Evolutionary conservation across 495 filamentous ascomycete genomes (phyloP).

Genomic region (Pseudomonodictys pantanalensis): DNA sequence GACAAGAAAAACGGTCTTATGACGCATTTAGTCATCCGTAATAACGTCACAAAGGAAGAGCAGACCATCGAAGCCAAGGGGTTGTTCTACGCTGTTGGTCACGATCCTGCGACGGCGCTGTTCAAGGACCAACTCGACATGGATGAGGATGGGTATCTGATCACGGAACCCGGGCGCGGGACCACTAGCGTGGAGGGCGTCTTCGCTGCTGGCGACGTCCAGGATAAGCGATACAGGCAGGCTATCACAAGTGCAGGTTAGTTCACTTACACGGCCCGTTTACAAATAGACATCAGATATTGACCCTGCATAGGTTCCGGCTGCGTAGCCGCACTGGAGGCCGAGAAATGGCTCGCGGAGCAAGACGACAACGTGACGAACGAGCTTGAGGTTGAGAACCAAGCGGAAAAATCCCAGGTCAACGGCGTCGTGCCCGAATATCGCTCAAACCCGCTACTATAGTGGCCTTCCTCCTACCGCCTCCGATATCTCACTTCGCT

Average conservation of each 20-base stretch:
- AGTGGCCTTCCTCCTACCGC: slow-evolving; percentile 26
- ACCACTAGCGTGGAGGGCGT: slow-evolving; percentile 87
- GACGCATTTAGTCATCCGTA: slow-evolving; percentile 76
- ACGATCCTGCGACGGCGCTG: slow-evolving; percentile 85
- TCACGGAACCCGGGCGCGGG: slow-evolving; percentile 85
- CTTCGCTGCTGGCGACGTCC: slow-evolving; percentile 95
- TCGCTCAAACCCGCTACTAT: slow-evolving; percentile 61
- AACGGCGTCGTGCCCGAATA: slow-evolving; percentile 59
- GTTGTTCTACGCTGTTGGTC: slow-evolving; percentile 95
- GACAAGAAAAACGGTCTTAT: slow-evolving; percentile 71
- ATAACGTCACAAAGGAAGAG: slow-evolving; percentile 71
- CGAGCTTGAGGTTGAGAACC: slow-evolving; percentile 39
- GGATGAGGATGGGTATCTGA: slow-evolving; percentile 83
- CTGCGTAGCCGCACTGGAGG: slow-evolving; percentile 91
- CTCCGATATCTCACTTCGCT: not conserved
- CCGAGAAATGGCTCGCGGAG: slow-evolving; percentile 86
- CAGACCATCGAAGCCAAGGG: slow-evolving; percentile 85
- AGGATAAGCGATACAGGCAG: slow-evolving; percentile 97
- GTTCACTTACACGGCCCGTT: too few relatives aligned
- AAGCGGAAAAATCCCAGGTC: slow-evolving; percentile 46
- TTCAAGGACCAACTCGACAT: slow-evolving; percentile 82
- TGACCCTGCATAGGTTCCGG: slow-evolving; percentile 65
- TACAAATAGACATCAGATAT: too few relatives aligned
- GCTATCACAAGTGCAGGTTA: slow-evolving; percentile 95
- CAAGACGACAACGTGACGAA: slow-evolving; percentile 53